Base-by-base conservation (phyloP, 352 stramenopile genomes). In the Phytophthora hibernalis region DNA sequence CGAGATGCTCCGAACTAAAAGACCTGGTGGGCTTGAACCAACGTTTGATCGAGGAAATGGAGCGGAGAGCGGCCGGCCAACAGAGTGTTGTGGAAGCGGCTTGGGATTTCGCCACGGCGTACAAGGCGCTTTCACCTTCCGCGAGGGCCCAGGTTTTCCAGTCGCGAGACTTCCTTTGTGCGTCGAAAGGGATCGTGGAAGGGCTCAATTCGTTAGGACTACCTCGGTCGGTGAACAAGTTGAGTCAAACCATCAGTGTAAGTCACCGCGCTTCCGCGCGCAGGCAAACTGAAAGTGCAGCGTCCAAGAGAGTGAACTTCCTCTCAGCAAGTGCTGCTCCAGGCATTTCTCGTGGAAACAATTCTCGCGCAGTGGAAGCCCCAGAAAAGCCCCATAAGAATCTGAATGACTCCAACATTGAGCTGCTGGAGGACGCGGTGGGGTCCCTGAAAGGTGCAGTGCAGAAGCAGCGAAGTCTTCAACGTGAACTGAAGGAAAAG, bases 1-100 rank as follows among this genome's bases (percentile, higher is more conserved):
- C 52, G 9, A 67, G 76, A 20, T 90, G 78, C 44, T 50, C 54
- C 0, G 76, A 89, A 48, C 72, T 90, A 6, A 83, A 80, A 30
- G 68, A 73, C 24, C 59, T 90, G 26, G 74, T 89, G 13, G 73
- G 54, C 11, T 64, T 86, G 24, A 79, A 84, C 21, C 72, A 86
- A 38, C 66, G 66, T 0, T 49, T 86, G 6, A 76, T 86, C 5
- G 67, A 69, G 20, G 77, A 86, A 65, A 72, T 82, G 49, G 77
- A 86, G 53, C 65, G 69, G 5, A 69, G 77, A 30, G 71, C 63
- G 3, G 62, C 72, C 4, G 63, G 65, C 8, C 71, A 80, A 24
- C 66, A 79, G 40, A 68, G 52, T 24, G 70, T 86, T 13, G 52
- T 84, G 40, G 78, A 86, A 43, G 78, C 78, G 7, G 78, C 73